Base-by-base conservation (phyloP, 768 basidiomycete genomes). In the Termitomyces sp. region DNA sequence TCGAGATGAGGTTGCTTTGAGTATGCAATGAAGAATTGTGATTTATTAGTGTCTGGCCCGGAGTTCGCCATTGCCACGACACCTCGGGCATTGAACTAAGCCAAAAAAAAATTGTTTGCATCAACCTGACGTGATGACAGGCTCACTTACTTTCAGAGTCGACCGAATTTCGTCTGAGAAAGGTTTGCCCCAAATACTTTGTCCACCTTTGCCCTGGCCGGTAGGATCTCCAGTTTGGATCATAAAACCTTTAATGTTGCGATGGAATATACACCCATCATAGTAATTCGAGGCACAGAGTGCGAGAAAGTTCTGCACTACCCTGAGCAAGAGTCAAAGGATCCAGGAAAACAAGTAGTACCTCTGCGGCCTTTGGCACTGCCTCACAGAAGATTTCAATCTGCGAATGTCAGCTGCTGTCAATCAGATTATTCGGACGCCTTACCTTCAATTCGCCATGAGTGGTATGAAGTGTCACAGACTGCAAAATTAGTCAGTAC, bases 41-140 rank as follows among this genome's bases (percentile, higher is more conserved):
- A 88, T 72, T 96, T 98, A 76, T 98, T 99, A 34, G 89, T 84
- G 68, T 97, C 92, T 10, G 86, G 86, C 1, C 97, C 97, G 8
- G 91, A 88, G 72, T 98, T 99, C 54, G 97, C 97, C 95, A 98
- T 98, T 28, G 97, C 97, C 16, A 98, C 87, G 61, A 98, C 80
- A 17, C 97, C 97, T 59, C 97, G 85, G 51, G 85, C 77, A 70
- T 98, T 98, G 76, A 99, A 98, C 96, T 98, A 67, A 25, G 16
- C 25, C 23, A 39, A 45, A 19, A 53, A 48, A n/a, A n/a, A n/a
- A n/a, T n/a, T n/a, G 64, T 63, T 62, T 34, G 60, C 46, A 60
- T 60, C 56, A 58, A 41, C 41, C 37, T 39, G 48, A 52, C 45
- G 48, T 10, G 2, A 60, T 43, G 53, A 32, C 54, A n/a, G 39